Base-by-base conservation (phyloP, 352 stramenopile species). In the Lagenidium sp. region DNA sequence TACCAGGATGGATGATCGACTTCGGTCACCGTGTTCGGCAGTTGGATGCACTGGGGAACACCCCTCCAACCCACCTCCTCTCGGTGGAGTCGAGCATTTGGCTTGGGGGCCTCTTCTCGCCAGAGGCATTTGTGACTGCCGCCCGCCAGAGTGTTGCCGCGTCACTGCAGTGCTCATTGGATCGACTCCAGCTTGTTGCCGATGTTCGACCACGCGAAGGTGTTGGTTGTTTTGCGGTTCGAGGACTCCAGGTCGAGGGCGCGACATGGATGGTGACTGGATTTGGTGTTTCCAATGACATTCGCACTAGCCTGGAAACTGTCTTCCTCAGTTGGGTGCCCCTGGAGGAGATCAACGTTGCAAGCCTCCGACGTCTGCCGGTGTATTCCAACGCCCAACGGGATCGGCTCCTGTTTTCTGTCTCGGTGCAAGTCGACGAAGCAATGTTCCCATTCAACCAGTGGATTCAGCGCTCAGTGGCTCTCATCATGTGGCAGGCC, bases 71-170 rank as follows among this genome's bases (percentile, higher is more conserved):
- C 19, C 54, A 78, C 10, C 47, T 87, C n/a, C 41, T 68, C 41
- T 50, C 32, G 36, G 36, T 50, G 13, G 26, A 57, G 19, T 41
- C 40, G 19, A 70, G 76, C 18, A 74, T 96, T 36, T 97, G 90
- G 87, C 59, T 97, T 18, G 91, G 91, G n/a, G 85, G 86, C 0
- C 66, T 98, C 28, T 96, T 97, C 50, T 94, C 78, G 6, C 87
- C 92, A 6, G 91, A 97, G 44, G 86, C 87, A 28, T 97, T 97
- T 31, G 68, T 97, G 32, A 97, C 87, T 4, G 89, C 90, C 4
- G 94, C 76, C 4, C 70, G 92, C 4, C 92, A 98, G 69, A 79
- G 81, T 23, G 85, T 90, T 29, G 90, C 92, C 3, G 66, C 83
- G 0, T 51, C 69, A 22, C 64, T 83, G 34, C 50, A 63, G 8